Evolutionary conservation across 83 land plant species (phyloP), one percentile per base, ranked within the genome.

Genomic region (Diphasiastrum complanatum): DNA sequence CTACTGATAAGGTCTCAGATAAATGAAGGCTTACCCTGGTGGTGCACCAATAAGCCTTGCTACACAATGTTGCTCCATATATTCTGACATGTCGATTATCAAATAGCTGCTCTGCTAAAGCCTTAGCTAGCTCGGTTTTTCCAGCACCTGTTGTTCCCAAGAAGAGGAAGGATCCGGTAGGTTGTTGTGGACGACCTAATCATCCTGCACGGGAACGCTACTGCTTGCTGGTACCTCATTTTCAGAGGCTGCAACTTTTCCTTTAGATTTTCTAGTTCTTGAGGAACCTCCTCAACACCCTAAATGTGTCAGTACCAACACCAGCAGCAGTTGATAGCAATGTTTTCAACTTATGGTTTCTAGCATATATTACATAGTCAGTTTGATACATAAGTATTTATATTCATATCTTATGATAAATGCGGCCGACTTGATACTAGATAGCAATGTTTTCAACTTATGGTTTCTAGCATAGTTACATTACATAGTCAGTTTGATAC

Each of bases 121-220:
- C 95, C 64, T 88, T 85, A 0, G 86, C 91, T 10, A 88, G 81
- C 38, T 88, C 86, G 0, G 95, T 88, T 63, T 88, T 85, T 0
- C 95, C 91, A 64, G 85, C 95, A 47, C 87, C 90, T 23, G 95
- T 85, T 0, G 95, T 84, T 12, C 95, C 95, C 50, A 88, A 64
- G 68, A 89, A 89, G 5, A 89, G 71, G 75, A 95, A 95, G 18
- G 99, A 93, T 1, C 99, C 99, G 33, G 80, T 81, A 2, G 96
- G 99, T 36, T 93, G 99, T 33, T 83, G 96, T 0, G 85, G 89
- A 60, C 99, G 63, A n/a, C 92, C 92, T 1, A 93, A 60, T n/a
- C n/a, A n/a, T 24, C 99, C 99, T 35, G 99, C 97, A 5, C 99
- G 64, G 1, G 99, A 95, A 46, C 99, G 67, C 47, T 89, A 54